These are phyloP conservation scores for Yamadazyma akitaensis DNA, from an alignment of 805 yeast genomes.

Conservation along the genomic window DNA sequence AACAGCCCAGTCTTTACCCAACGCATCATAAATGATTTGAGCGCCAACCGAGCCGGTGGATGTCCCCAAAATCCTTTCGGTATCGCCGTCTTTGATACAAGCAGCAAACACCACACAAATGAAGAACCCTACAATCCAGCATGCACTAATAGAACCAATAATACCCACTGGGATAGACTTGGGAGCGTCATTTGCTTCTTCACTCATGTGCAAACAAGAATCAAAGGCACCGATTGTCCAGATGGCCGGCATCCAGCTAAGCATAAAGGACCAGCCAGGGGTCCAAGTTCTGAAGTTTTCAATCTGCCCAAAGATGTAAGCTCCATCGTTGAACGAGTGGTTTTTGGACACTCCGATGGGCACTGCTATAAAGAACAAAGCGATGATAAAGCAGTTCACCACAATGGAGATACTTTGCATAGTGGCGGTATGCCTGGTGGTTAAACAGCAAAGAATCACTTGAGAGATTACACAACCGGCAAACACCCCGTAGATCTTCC, in stretches of 20 bases:
- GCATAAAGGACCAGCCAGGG: slow-evolving; percentile 42
- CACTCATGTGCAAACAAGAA: slow-evolving; percentile 69
- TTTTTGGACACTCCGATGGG: slow-evolving; percentile 52
- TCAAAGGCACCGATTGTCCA: slow-evolving; percentile 79
- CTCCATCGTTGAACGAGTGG: slow-evolving; percentile 19
- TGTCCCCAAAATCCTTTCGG: slow-evolving; percentile 40
- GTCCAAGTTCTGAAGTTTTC: slow-evolving; percentile 51
- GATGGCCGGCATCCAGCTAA: slow-evolving; percentile 61
- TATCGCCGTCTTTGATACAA: slow-evolving; percentile 47
- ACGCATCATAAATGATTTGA: slow-evolving; percentile 57
- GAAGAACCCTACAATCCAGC: slow-evolving; percentile 58
- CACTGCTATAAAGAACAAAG: slow-evolving; percentile 57
- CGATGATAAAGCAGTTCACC: slow-evolving; percentile 50
- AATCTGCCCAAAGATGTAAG: slow-evolving; percentile 53
- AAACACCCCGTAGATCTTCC: slow-evolving; percentile 60
- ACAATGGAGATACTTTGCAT: slow-evolving; percentile 59
- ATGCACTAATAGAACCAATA: slow-evolving; percentile 52
- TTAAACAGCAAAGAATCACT: slow-evolving; percentile 49
- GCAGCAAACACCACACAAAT: slow-evolving; percentile 53
- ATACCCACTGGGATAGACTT: slow-evolving; percentile 66
- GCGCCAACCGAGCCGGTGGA: slow-evolving; percentile 62
- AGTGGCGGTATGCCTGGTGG: slow-evolving; percentile 55
- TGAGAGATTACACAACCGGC: slow-evolving; percentile 58
- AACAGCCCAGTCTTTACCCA: slow-evolving; percentile 64
- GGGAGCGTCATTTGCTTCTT: slow-evolving; percentile 63